Evolutionary conservation across 2,329 filamentous ascomycete species (phyloP), one percentile per base, ranked within the genome.

Genomic region (Tolypocladium sp.): DNA sequence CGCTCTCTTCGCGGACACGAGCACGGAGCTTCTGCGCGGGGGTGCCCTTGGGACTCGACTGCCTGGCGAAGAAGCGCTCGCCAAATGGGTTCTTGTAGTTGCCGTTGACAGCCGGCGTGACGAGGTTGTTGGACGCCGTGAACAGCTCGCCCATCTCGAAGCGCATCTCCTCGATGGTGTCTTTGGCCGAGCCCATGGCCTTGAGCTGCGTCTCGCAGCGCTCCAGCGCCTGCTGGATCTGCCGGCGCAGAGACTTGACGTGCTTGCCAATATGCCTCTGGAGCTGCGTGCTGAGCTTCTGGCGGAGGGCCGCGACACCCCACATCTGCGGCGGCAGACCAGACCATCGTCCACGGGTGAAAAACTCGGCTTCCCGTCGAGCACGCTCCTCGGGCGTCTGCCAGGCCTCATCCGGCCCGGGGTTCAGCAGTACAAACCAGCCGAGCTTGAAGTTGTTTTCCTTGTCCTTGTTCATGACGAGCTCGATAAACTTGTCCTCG

Each of bases 1-100:
- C 79, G 54, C 78, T 82, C 65, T 82, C 79, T 61, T 82, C 79
- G 5, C 78, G 74, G 8, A 78, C 78, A 2, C 79, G 76, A 4
- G 79, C 79, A 8, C 79, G 76, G 8, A 82, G 71, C 63, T 81
- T 80, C 59, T 81, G 79, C 0, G 79, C 74, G 0, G 79, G 79
- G 0, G 79, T 82, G 30, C 79, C 79, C 60, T 77, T 76, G 15
- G 78, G 76, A 51, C 74, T 77, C 3, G 77, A 78, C 13, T 79
- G 77, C 10, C 77, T 72, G 8, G 78, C 73, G 65, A 82, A 82
- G 70, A 82, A 82, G 57, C 71, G 74, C 64, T 79, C 78, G 59
- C 77, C 77, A 20, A 79, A 78, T 0, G 79, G 79, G 60, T 81
- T 81, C 72, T 82, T 82, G 74, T 82, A 82, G 70, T 79, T 80